These are phyloP conservation scores for Aegilops bicornis DNA, from an alignment of 176 grass and related monocot genomes.

Conservation along the genomic window DNA sequence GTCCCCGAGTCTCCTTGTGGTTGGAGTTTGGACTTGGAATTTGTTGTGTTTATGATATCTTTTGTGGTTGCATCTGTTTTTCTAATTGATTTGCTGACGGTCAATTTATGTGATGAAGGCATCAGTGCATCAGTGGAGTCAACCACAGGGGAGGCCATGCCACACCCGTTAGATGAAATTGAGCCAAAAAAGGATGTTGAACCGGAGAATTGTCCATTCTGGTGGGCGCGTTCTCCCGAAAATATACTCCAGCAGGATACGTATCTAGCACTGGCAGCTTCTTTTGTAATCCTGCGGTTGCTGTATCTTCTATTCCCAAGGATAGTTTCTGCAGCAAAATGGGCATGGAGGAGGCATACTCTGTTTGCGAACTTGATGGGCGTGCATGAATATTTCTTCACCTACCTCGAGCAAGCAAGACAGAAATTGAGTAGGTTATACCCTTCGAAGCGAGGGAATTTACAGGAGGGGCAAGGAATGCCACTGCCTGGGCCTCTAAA, in stretches of 20 bases:
- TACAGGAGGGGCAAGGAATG: slow-evolving; percentile 79
- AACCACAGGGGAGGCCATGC: slow-evolving; percentile 35
- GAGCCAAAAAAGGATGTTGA: slow-evolving; percentile 48
- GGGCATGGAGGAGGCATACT: slow-evolving; percentile 68
- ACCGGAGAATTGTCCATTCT: slow-evolving; percentile 87
- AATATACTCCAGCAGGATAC: slow-evolving; percentile 94
- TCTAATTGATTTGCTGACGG: slow-evolving; percentile 2
- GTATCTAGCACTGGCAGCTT: slow-evolving; percentile 73
- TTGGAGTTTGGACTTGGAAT: neutral
- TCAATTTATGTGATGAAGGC: slow-evolving; percentile 56
- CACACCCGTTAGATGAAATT: slow-evolving; percentile 47
- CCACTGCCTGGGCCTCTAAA: slow-evolving; percentile 78
- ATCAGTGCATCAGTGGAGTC: slow-evolving; percentile 53
- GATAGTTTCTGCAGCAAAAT: slow-evolving; percentile 50
- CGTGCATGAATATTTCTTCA: slow-evolving; percentile 58
- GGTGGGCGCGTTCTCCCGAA: slow-evolving; percentile 93
- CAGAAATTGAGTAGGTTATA: slow-evolving; percentile 52
- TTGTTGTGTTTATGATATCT: neutral
- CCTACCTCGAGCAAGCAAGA: slow-evolving; percentile 68
- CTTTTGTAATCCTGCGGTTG: slow-evolving; percentile 69
- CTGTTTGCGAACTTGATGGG: slow-evolving; percentile 55
- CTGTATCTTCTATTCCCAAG: slow-evolving; percentile 67
- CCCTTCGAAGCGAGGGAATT: slow-evolving; percentile 80
- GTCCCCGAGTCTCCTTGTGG: no score
- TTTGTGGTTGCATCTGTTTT: neutral